Conservation (phyloP, 2,329 filamentous ascomycete species). For the Aureobasidium namibiae region DNA sequence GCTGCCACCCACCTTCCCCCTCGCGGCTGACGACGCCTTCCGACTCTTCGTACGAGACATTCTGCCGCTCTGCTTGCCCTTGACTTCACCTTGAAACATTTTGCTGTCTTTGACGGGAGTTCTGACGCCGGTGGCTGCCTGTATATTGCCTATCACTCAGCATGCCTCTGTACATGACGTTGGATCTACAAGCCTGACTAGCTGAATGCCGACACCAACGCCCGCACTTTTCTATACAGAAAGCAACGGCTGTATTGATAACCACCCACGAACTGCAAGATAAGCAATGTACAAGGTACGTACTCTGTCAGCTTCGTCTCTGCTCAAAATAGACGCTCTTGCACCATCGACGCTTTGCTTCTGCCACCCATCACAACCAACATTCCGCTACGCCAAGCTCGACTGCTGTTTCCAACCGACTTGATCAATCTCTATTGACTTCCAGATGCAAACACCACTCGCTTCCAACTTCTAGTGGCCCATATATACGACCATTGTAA, state of each 20-base stretch:
- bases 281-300: neutral
- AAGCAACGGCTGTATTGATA: slow-evolving; percentile 6
- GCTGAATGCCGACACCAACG: neutral
- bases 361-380: too few species aligned
- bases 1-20: neutral
- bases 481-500: neutral
- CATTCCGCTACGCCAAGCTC: too few species aligned
- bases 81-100: neutral
- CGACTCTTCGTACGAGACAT: neutral
- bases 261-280: neutral
- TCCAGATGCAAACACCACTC: too few species aligned
- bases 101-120: neutral
- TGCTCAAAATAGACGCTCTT: neutral
- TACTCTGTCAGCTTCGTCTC: neutral
- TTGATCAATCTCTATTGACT: neutral
- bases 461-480: neutral
- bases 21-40: neutral
- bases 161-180: neutral
- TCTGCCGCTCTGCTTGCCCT: neutral
- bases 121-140: neutral
- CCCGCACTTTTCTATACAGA: neutral
- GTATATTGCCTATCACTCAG: neutral
- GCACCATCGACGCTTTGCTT: neutral
- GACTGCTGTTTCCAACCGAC: neutral
- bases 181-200: neutral